Evolutionary conservation across 2,329 filamentous ascomycete genomes (phyloP).

Genomic region (Coccinonectria pachysandricola): DNA sequence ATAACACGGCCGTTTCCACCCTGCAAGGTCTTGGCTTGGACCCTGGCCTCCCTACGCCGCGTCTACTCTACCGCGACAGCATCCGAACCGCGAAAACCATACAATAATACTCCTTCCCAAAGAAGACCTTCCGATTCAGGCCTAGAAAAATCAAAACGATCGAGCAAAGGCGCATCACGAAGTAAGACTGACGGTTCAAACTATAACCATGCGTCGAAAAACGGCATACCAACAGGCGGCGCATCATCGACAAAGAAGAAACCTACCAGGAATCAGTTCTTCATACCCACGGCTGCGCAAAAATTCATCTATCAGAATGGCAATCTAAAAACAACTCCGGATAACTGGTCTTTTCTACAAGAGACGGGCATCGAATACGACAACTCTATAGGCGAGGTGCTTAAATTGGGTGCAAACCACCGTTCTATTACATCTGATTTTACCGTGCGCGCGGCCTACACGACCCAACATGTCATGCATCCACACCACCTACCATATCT

Average conservation of each 20-base stretch:
- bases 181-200: no score
- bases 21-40: slow-evolving; percentile 6
- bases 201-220: no score
- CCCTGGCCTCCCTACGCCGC: slow-evolving; percentile 4
- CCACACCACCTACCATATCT: slow-evolving; percentile 24
- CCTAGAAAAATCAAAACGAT: slow-evolving; percentile 2
- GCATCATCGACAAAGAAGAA: slow-evolving; percentile 1
- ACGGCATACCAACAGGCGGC: no score
- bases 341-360: slow-evolving; percentile 19
- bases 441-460: slow-evolving; percentile 16
- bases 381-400: slow-evolving; percentile 10
- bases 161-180: no score
- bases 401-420: slow-evolving; percentile 7
- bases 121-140: slow-evolving; percentile 9
- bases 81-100: slow-evolving; percentile 1
- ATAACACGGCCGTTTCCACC: slow-evolving; percentile 11
- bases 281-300: slow-evolving; percentile 11
- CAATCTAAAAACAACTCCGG: slow-evolving; percentile 19
- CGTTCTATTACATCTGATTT: slow-evolving; percentile 10
- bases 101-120: slow-evolving; percentile 6
- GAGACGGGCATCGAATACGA: slow-evolving; percentile 15
- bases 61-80: slow-evolving; percentile 6
- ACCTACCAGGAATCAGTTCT: slow-evolving; percentile 1
- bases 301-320: slow-evolving; percentile 14
- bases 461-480: slow-evolving; percentile 21